Base-by-base conservation (phyloP, 805 yeast species). In the Suhomyces canberraensis region DNA sequence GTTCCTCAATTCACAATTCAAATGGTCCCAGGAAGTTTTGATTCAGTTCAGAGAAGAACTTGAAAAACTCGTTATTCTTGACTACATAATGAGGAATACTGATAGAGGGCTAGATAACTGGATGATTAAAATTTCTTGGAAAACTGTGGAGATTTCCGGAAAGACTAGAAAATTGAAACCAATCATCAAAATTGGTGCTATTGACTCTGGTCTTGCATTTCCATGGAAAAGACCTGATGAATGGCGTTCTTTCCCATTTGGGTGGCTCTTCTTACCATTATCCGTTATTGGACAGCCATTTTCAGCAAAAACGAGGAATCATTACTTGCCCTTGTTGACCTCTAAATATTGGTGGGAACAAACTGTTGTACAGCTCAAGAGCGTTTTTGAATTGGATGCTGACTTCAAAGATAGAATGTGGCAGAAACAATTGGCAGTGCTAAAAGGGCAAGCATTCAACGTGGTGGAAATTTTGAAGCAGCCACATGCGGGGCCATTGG, bases 151-250 rank as follows among this genome's bases (percentile, higher is more conserved):
- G n/a, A 38, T 36, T 0, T 46, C 52, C 21, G 39, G 39, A 13
- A 34, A 30, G 9, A 25, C 44, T 27, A 29, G 44, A 11, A 24
- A 24, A 24, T 9, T 24, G 13, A 24, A 24, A 8, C 81, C 82
- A 0, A 38, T 27, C 1, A 41, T 83, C 11, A 69, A 64, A 34
- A 66, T 83, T 20, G 88, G 86, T 2, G 91, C 90, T 1, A 83
- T 83, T 30, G 90, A 83, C 49, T 80, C 85, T 11, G 89, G 89
- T 0, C 62, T 83, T 20, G 71, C 89, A 0, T 82, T 79, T 47
- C 90, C 91, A 4, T 83, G 88, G 88, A 82, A 83, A 49, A 87
- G 81, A 45, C 90, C 90, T 0, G 85, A 83, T 56, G 88, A 81
- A 50, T 81, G 89, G 87, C 60, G 90, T 37, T 79, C 86, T 0